phyloP scores from a whole-genome alignment of 2,329 filamentous ascomycete genomes.

The Hansfordia pulvinata region DNA sequence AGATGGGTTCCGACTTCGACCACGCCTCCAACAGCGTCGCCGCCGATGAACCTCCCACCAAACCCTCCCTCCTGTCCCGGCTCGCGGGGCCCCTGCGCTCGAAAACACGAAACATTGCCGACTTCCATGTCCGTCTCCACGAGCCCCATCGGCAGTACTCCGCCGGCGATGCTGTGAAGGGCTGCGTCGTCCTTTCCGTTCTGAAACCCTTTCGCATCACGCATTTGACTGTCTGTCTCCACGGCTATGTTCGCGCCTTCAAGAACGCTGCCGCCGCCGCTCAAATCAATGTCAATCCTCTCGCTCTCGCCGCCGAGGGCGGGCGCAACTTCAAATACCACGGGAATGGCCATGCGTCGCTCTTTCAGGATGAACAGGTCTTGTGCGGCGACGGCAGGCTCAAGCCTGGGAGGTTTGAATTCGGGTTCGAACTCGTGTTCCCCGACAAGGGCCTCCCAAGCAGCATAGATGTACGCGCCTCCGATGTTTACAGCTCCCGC shows the following conservation, averaged over 20 bases:
- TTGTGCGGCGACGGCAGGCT: slow-evolving; percentile 67
- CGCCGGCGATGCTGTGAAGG: slow-evolving; percentile 61
- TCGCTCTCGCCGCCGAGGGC: slow-evolving; percentile 22
- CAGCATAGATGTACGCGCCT: slow-evolving; percentile 90
- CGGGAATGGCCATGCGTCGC: slow-evolving; percentile 64
- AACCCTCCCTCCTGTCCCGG: slow-evolving; percentile 36
- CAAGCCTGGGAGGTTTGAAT: slow-evolving; percentile 63
- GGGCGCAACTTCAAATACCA: slow-evolving; percentile 40
- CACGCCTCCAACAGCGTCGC: slow-evolving; percentile 22
- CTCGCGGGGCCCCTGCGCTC: slow-evolving; percentile 36
- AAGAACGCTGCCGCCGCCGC: slow-evolving; percentile 50
- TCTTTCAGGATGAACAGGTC: slow-evolving; percentile 74
- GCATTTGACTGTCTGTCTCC: slow-evolving; percentile 64
- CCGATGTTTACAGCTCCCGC: too few relatives aligned
- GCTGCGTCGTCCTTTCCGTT: slow-evolving; percentile 58
- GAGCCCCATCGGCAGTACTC: slow-evolving; percentile 67
- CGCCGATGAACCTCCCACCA: slow-evolving; percentile 23
- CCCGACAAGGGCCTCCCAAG: slow-evolving; percentile 62
- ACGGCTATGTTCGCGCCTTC: slow-evolving; percentile 69
- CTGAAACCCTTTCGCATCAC: slow-evolving; percentile 66
- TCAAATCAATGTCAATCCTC: slow-evolving; percentile 29
- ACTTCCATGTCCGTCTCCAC: slow-evolving; percentile 65
- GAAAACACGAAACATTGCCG: slow-evolving; percentile 51
- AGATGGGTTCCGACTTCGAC: slow-evolving; percentile 31
- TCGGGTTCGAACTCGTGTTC: slow-evolving; percentile 63